Percentiles rank a stretch among this genome's conserved stretches.
Conservation (phyloP, 1,139 yeast genomes). For the Lipomyces yarrowii region DNA sequence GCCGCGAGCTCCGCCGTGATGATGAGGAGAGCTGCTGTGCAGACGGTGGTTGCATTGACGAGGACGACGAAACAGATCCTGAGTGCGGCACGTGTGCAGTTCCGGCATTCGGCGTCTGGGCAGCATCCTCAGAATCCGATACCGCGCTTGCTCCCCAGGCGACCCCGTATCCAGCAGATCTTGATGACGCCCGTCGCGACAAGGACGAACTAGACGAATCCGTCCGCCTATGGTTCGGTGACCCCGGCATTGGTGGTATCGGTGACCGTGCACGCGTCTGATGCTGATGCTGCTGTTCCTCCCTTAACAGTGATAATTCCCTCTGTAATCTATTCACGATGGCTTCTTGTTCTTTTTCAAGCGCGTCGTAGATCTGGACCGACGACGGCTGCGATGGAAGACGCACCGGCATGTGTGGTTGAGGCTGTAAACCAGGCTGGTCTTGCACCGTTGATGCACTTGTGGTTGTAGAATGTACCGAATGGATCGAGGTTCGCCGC, state of each 20-base stretch:
- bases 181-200: constrained; percentile 39
- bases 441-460: constrained; percentile 16
- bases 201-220: constrained; percentile 40
- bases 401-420: constrained; percentile 17
- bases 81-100: not conserved
- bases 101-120: not conserved
- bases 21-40: constrained; percentile 26
- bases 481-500: constrained; percentile 24
- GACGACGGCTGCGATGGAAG: constrained; percentile 27
- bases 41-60: constrained; percentile 13
- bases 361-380: constrained; percentile 38
- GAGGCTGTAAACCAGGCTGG: constrained; percentile 1
- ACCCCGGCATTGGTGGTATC: not conserved
- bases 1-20: constrained; percentile 27
- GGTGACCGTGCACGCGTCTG: constrained; percentile 7
- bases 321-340: constrained; percentile 44
- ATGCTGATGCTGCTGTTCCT: constrained; percentile 33
- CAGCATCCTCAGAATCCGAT: constrained; percentile 36
- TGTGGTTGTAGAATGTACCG: constrained; percentile 15
- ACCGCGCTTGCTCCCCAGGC: constrained; percentile 28
- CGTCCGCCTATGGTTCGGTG: constrained; percentile 37
- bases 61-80: not conserved
- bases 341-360: constrained; percentile 45
- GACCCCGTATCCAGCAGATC: constrained; percentile 35
- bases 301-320: constrained; percentile 40